Evolutionary conservation across 1,284 basidiomycete species (phyloP), one percentile per base, ranked within the genome.

Genomic region (Leccinum fuscescens): DNA sequence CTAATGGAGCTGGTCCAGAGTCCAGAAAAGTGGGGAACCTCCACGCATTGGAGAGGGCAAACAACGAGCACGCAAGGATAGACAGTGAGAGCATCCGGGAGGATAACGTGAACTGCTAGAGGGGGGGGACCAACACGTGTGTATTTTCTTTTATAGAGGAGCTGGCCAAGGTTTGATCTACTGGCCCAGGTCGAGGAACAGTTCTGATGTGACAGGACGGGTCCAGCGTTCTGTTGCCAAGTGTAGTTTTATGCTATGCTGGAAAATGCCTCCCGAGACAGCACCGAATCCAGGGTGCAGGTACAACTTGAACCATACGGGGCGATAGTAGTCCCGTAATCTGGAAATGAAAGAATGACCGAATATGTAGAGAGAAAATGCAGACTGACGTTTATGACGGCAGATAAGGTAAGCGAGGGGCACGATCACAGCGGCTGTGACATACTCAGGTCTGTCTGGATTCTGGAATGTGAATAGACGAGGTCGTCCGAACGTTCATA

Each of bases 131-230:
- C 17, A 46, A 46, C 6, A 46, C 6, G 11, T 24, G 46, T 51
- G n/a, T 4, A 17, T 22, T 35, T 12, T 42, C 54, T 42, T 64
- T 62, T 66, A 71, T 72, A 59, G n/a, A 5, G 2, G 37, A 44
- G n/a, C 9, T n/a, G 8, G 22, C 14, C 22, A 49, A 9, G 9
- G 50, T 37, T 54, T 2, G 24, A 27, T 24, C 17, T 6, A 6
- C 8, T 8, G 7, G 3, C 15, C 37, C 37, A 39, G 37, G 35
- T 7, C n/a, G 37, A 33, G 4, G 24, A 12, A 46, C 22, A 48
- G 49, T 63, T 17, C 31, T 20, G 17, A 44, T 33, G 42, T 46
- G 52, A 27, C 55, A 42, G 22, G 24, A 24, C 15, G 12, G 6
- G 9, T 46, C 17, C 7, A 54, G 54, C 55, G 46, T 22, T 42